Conservation (phyloP, 306 rosid genomes). For the Crotalaria pallida region DNA sequence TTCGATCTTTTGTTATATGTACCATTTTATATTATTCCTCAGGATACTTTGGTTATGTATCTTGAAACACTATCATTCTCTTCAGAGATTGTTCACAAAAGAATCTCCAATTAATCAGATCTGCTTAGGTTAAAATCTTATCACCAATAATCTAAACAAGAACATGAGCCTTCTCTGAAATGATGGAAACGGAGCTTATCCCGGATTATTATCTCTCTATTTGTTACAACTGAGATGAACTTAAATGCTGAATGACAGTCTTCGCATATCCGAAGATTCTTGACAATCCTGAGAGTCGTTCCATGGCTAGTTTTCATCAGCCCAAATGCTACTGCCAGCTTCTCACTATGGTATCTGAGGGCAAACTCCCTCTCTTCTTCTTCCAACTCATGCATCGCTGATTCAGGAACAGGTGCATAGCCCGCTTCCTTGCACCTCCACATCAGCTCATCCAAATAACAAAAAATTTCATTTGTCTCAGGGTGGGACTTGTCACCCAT, state of each 20-base stretch:
- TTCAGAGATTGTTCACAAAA: background rate
- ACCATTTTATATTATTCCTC: background rate
- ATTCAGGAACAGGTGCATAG: slow-evolving; percentile 44
- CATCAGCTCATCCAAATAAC: slow-evolving; percentile 60
- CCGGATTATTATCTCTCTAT: slow-evolving; percentile 66
- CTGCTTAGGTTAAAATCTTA: background rate
- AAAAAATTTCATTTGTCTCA: slow-evolving; percentile 45
- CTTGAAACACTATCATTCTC: background rate
- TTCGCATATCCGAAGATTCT: slow-evolving; percentile 92
- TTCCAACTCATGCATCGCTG: slow-evolving; percentile 84
- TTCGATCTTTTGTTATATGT: background rate
- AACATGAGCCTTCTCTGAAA: slow-evolving; percentile 67
- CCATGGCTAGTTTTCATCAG: slow-evolving; percentile 56
- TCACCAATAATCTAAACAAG: slow-evolving; percentile 85
- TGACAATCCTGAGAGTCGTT: slow-evolving; percentile 53
- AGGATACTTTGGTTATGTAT: background rate
- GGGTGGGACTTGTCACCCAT: slow-evolving; percentile 77
- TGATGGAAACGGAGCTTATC: slow-evolving; percentile 89
- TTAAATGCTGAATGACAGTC: slow-evolving; percentile 84
- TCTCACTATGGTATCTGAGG: slow-evolving; percentile 92
- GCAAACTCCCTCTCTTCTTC: slow-evolving; percentile 90
- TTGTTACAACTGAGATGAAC: slow-evolving; percentile 55
- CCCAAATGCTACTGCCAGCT: slow-evolving; percentile 87
- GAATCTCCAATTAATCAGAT: slow-evolving; percentile 2
- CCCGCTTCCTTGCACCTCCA: slow-evolving; percentile 68